Evolutionary conservation across 176 grass and related monocot species (phyloP), one percentile per base, ranked within the genome.

Genomic region (Puccinellia tenuiflora): DNA sequence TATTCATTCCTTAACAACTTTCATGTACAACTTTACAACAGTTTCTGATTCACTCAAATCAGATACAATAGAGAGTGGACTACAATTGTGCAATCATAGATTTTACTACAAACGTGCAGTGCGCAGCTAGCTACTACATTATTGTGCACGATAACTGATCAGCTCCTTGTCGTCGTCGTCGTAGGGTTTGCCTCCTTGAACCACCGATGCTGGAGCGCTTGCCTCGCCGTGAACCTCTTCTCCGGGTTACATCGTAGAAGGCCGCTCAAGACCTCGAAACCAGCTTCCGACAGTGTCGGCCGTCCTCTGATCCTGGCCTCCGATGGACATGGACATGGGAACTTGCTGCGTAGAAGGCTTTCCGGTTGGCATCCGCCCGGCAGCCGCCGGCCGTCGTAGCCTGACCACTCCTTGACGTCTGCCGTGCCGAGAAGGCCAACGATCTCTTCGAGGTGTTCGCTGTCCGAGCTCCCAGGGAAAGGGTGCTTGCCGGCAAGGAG

Each of bases 361-460:
- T 18, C 9, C 0, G 64, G 34, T n/a, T 38, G 33, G 64, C 64
- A 39, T 2, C 64, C 64, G 9, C 64, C 31, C 8, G 33, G 64
- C 18, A 68, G 3, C 1, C 34, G 33, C 1, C 17, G 35, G 17
- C 31, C 64, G 34, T 68, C 30, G 64, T 68, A 68, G 18, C 64
- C 64, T 1, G 33, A n/a, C 64, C 64, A 68, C 64, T 38, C 64
- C 18, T 68, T 68, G 64, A 68, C 39, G 34, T 38, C 64, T 0
- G 31, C 18, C 1, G 33, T 38, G 34, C 34, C 64, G 1, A 68
- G 64, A 21, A 68, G 18, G 24, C 30, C 18, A n/a, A 79, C 47
- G 37, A 84, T 71, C 81, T 84, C 69, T 59, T 62, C 31, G 46
- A 88, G 75, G 13, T 88, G 81, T 38, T 88, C 86, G 37, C 9